phyloP scores from a whole-genome alignment of 108 stramenopile species.

The Bacterosira constricta region DNA sequence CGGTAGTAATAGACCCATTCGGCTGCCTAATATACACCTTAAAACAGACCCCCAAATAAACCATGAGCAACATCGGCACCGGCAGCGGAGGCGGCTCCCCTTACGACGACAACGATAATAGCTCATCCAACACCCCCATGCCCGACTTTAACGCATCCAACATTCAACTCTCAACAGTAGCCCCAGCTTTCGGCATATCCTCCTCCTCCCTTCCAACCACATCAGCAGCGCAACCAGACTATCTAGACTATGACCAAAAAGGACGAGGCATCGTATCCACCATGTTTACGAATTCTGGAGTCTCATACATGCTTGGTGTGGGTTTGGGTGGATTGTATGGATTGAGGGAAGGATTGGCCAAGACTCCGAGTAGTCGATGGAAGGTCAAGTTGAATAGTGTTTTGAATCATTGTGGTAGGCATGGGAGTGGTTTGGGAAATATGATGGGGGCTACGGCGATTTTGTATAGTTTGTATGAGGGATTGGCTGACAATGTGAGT shows the following conservation, averaged over 20 bases:
- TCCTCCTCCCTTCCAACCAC: slow-evolving; percentile 19
- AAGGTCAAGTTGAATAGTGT: slow-evolving; percentile 85
- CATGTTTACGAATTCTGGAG: slow-evolving; percentile 87
- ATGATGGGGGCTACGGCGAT: slow-evolving; percentile 79
- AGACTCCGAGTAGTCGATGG: slow-evolving; percentile 73
- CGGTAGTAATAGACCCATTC: not conserved
- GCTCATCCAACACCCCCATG: slow-evolving; percentile 30
- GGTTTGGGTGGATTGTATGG: slow-evolving; percentile 80
- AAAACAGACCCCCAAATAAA: not conserved
- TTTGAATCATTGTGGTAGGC: slow-evolving; percentile 83
- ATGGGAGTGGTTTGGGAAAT: slow-evolving; percentile 79
- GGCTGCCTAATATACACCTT: not conserved
- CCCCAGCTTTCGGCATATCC: slow-evolving; percentile 75
- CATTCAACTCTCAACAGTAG: slow-evolving; percentile 76
- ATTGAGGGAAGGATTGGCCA: slow-evolving; percentile 68
- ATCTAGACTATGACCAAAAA: slow-evolving; percentile 85
- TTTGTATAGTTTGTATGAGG: slow-evolving; percentile 83
- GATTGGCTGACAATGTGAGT: slow-evolving; percentile 76
- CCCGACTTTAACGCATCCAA: slow-evolving; percentile 50
- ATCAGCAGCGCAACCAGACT: slow-evolving; percentile 66
- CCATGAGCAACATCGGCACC: slow-evolving; percentile 38
- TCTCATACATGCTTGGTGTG: slow-evolving; percentile 80
- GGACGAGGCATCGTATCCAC: slow-evolving; percentile 79
- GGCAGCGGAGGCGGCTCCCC: slow-evolving; percentile 30
- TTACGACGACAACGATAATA: slow-evolving; percentile 18